Evolutionary conservation across 371 early-diverging fungal species (phyloP), one percentile per base, ranked within the genome.

Genomic region (Fennellomyces sp.): DNA sequence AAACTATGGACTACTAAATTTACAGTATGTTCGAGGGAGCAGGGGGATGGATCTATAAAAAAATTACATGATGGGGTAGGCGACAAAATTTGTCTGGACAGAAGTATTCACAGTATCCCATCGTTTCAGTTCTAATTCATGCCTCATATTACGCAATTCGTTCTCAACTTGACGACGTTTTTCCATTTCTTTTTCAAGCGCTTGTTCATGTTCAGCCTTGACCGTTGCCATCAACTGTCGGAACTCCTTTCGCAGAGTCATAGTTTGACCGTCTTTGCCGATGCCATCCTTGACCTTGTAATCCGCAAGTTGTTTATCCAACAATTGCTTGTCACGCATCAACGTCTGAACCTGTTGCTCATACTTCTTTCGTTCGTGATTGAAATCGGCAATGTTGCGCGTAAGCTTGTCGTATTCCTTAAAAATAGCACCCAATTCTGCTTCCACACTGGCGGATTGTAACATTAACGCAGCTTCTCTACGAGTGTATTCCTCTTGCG

Each of bases 161-260:
- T 65, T 53, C 47, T 85, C 84, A 3, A 84, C 36, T 17, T 70
- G 60, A 38, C 66, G 61, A 42, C 73, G 74, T 30, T 66, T 59
- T 2, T 70, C 71, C 1, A 71, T 55, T 50, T 83, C 85, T 29
- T 71, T 61, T 15, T 75, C 62, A 6, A 86, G 58, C 5, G 61
- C 69, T 58, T 66, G 64, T 27, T 66, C 65, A 35, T 87, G 84
- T 15, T 80, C 79, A 17, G 68, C 64, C 31, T 81, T 78, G 2
- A 80, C 64, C 27, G 70, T 69, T 4, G 68, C 60, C 80, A 86
- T 83, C 51, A 84, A 66, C 13, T 78, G 65, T 30, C 87, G 58
- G 64, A 87, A 87, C 49, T 87, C 87, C 52, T 75, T 81, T 21
- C 84, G 65, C 45, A 87, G 53, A 0, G 79, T 67, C 26, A 75